Evolutionary conservation across 108 stramenopile species (phyloP).

Genomic region (Aureococcus anophagefferens): DNA sequence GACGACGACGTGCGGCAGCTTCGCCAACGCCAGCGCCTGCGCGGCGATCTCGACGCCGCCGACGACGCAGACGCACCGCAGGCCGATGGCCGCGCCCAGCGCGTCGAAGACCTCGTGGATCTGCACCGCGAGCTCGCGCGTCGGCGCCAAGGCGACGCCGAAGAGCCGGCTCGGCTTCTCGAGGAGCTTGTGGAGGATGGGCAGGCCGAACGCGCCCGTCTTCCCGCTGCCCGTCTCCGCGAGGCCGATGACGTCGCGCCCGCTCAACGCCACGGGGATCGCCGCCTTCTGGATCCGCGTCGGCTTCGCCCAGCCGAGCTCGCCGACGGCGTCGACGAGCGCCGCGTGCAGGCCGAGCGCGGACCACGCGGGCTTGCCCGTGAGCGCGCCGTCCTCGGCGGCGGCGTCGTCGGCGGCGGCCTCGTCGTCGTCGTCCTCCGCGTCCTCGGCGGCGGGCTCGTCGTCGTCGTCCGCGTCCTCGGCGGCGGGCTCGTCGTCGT

Average conservation of each 20-base stretch:
- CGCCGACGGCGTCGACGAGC: conserved; percentile 63
- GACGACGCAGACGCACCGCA: conserved; percentile 82
- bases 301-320: conserved; percentile 81
- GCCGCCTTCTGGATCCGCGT: conserved; percentile 82
- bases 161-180: conserved; percentile 67
- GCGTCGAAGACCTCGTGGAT: conserved; percentile 91
- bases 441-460: conserved; percentile 6
- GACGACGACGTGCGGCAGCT: conserved; percentile 90
- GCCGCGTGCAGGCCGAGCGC: conserved; percentile 68
- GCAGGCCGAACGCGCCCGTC: conserved; percentile 79
- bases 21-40: conserved; percentile 89
- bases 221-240: conserved; percentile 71
- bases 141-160: conserved; percentile 88
- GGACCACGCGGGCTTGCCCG: conserved; percentile 62
- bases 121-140: conserved; percentile 98
- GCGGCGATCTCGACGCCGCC: conserved; percentile 89
- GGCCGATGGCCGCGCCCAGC: conserved; percentile 75
- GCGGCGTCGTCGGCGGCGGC: not conserved
- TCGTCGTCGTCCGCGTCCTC: conserved; percentile 33
- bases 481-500: not conserved
- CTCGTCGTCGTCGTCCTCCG: conserved; percentile 12
- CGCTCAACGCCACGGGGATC: conserved; percentile 78
- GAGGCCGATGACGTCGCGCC: conserved; percentile 64
- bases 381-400: conserved; percentile 1
- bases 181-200: conserved; percentile 77